Conservation (phyloP, 192 early-diverging fungal species). For the Gorgonomyces haynaldii region DNA sequence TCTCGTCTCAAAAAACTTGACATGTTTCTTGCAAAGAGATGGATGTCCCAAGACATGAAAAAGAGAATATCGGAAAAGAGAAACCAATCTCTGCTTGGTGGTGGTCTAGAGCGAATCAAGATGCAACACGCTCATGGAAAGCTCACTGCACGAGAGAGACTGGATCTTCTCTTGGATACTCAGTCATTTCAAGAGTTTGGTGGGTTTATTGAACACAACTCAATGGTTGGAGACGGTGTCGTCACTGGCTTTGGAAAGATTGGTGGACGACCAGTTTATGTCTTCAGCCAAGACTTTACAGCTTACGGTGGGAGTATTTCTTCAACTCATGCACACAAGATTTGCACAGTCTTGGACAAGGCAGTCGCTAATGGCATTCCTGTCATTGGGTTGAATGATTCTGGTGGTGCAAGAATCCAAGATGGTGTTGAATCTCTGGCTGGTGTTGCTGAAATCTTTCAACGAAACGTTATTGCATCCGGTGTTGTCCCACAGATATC, state of each 20-base stretch:
- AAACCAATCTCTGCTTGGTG: too few relatives aligned
- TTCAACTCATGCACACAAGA: slow-evolving; percentile 78
- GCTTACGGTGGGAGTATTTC: slow-evolving; percentile 84
- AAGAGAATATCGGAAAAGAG: too few relatives aligned
- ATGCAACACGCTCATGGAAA: too few relatives aligned
- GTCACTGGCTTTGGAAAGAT: slow-evolving; percentile 93
- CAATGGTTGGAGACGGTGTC: slow-evolving; percentile 83
- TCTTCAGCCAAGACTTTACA: slow-evolving; percentile 92
- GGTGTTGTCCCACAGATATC: slow-evolving; percentile 94
- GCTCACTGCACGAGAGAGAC: slow-evolving; percentile 83
- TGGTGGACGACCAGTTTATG: slow-evolving; percentile 77
- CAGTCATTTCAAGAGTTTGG: slow-evolving; percentile 85
- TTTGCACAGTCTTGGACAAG: slow-evolving; percentile 88
- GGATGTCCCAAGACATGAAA: too few relatives aligned
- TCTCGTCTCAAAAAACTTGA: too few relatives aligned
- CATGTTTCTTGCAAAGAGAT: too few relatives aligned
- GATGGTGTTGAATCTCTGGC: slow-evolving; percentile 94
- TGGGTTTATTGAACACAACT: slow-evolving; percentile 84
- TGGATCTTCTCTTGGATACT: slow-evolving; percentile 71
- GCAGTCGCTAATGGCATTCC: slow-evolving; percentile 88
- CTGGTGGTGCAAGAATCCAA: slow-evolving; percentile 94
- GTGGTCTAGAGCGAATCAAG: too few relatives aligned
- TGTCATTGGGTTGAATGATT: slow-evolving; percentile 91
- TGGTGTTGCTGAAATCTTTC: slow-evolving; percentile 95
- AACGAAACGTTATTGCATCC: slow-evolving; percentile 76